Conservation (phyloP, 2,329 filamentous ascomycete genomes). For the Ambrosiella beaveri region DNA sequence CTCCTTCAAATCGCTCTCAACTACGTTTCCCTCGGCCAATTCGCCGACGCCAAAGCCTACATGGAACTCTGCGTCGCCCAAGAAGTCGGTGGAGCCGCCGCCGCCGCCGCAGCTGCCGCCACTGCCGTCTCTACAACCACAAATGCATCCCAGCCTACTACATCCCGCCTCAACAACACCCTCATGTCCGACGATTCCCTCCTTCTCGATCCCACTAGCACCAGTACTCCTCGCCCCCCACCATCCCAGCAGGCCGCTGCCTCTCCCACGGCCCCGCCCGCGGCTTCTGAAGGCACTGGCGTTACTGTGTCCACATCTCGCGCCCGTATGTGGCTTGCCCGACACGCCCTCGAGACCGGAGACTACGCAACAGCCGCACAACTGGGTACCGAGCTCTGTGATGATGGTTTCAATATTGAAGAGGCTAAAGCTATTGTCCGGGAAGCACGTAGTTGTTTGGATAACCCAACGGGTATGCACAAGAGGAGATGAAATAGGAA, state of each 20-base stretch:
- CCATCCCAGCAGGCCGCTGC: background rate
- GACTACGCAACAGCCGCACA: conserved; percentile 64
- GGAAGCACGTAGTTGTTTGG: conserved; percentile 56
- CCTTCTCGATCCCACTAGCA: background rate
- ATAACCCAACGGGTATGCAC: background rate
- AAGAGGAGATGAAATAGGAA: too few species aligned
- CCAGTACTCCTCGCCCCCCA: background rate
- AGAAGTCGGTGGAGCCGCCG: conserved; percentile 51
- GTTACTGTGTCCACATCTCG: conserved; percentile 85
- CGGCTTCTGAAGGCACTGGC: conserved; percentile 43
- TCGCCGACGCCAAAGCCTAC: conserved; percentile 69
- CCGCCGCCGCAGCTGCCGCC: conserved; percentile 19
- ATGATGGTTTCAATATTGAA: conserved; percentile 91
- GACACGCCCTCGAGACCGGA: conserved; percentile 55
- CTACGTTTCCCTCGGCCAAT: conserved; percentile 65
- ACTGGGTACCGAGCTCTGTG: conserved; percentile 76
- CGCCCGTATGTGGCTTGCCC: conserved; percentile 84
- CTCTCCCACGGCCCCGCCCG: background rate
- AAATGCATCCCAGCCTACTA: background rate
- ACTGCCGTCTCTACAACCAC: background rate
- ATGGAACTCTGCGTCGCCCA: conserved; percentile 94
- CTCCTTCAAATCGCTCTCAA: conserved; percentile 77
- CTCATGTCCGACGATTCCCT: conserved; percentile 18
- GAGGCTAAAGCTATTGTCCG: conserved; percentile 87
- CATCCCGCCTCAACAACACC: conserved; percentile 5